Percentiles rank a stretch among this genome's conserved stretches.
Evolutionary conservation across 495 filamentous ascomycete genomes (phyloP).

Genomic region (Penicillium pulvis): DNA sequence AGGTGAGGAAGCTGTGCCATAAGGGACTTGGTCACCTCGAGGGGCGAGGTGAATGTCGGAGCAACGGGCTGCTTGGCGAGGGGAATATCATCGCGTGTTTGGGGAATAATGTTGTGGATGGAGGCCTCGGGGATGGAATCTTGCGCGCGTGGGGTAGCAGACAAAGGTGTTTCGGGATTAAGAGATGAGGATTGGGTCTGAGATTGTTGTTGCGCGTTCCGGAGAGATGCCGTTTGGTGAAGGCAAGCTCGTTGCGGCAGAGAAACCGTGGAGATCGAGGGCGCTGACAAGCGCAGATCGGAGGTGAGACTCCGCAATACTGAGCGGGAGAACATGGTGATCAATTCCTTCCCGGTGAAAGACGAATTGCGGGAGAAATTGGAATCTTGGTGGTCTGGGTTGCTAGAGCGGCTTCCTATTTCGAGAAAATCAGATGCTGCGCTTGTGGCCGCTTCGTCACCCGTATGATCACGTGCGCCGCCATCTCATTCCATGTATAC

Average conservation of each 20-base stretch:
- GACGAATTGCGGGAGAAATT: constrained; percentile 18
- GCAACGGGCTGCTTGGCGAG: constrained; percentile 36
- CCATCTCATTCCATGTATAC: no score
- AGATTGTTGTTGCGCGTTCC: constrained; percentile 23
- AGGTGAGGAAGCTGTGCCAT: constrained; percentile 75
- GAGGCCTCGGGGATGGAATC: constrained; percentile 19
- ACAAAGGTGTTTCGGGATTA: constrained; percentile 34
- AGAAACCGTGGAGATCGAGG: constrained; percentile 39
- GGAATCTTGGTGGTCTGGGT: constrained; percentile 14
- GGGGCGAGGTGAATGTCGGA: constrained; percentile 38
- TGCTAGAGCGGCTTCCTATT: constrained; percentile 20
- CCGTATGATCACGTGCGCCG: constrained; percentile 39
- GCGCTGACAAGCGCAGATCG: constrained; percentile 37
- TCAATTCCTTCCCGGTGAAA: constrained; percentile 11
- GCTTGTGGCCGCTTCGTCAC: constrained; percentile 26
- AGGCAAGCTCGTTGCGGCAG: constrained; percentile 37
- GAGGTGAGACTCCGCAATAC: constrained; percentile 38
- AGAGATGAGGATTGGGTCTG: constrained; percentile 23
- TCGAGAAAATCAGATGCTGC: constrained; percentile 39
- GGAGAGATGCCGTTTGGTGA: constrained; percentile 27
- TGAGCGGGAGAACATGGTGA: constrained; percentile 47
- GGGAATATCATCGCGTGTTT: constrained; percentile 28
- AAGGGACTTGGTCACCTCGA: constrained; percentile 58
- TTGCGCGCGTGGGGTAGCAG: constrained; percentile 34
- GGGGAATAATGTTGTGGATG: constrained; percentile 14